Percentiles rank a stretch among this genome's conserved stretches.
Evolutionary conservation across 1,284 basidiomycete species (phyloP).

Genomic region (Tranzscheliella williamsii): DNA sequence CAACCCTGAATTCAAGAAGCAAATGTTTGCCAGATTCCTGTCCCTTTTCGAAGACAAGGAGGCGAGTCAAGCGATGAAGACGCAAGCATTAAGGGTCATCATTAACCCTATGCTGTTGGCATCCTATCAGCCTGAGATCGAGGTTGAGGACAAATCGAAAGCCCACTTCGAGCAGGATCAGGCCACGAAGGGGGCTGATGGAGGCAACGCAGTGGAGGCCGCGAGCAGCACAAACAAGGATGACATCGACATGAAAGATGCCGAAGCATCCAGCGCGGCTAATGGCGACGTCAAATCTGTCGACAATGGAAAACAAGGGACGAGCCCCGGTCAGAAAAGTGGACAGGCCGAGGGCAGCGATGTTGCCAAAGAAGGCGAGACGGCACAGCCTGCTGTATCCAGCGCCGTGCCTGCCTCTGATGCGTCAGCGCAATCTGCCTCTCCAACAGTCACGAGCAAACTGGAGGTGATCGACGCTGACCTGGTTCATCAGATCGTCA

Average conservation of each 20-base stretch:
- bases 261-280: not conserved
- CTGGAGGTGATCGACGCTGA: constrained; percentile 68
- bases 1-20: constrained; percentile 72
- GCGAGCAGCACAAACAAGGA: too few relatives aligned
- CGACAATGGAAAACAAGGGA: too few relatives aligned
- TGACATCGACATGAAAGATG: constrained; percentile 4
- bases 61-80: constrained; percentile 78
- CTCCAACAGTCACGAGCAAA: constrained; percentile 1
- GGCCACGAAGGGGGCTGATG: constrained; percentile 36
- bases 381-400: not conserved
- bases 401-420: not conserved
- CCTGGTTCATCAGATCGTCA: constrained; percentile 73
- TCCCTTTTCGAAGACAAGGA: constrained; percentile 76
- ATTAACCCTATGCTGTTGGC: constrained; percentile 86
- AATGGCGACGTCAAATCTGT: not conserved
- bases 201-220: constrained; percentile 1
- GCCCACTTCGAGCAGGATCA: constrained; percentile 63
- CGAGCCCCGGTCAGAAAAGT: not conserved
- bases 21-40: constrained; percentile 82
- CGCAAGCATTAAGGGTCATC: constrained; percentile 80
- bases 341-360: not conserved
- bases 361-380: not conserved
- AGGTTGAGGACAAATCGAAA: not conserved
- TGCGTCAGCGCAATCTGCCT: not conserved
- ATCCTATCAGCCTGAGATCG: constrained; percentile 65